Evolutionary conservation across 1,139 yeast species (phyloP).

Genomic region (Trichomonascaceae sp.): DNA sequence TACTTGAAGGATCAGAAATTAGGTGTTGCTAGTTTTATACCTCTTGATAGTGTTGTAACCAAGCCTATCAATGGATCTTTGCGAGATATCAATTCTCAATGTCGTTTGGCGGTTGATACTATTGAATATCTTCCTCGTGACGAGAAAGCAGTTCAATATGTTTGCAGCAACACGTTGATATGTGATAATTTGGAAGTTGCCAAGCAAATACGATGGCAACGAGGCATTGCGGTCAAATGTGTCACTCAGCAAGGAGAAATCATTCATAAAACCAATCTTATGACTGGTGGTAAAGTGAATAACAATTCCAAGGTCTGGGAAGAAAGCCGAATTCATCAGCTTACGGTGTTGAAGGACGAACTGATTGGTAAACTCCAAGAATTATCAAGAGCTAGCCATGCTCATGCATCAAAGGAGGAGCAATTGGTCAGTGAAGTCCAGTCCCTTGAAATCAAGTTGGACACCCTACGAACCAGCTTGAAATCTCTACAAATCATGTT

Average conservation of each 20-base stretch:
- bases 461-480: constrained; percentile 47
- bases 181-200: constrained; percentile 70
- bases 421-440: constrained; percentile 50
- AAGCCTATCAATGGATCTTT: constrained; percentile 50
- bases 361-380: constrained; percentile 48
- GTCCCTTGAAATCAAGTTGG: constrained; percentile 49
- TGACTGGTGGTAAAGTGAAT: constrained; percentile 76
- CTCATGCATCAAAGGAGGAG: constrained; percentile 50
- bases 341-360: constrained; percentile 57
- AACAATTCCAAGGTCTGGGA: constrained; percentile 55
- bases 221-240: constrained; percentile 54
- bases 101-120: constrained; percentile 60
- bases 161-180: constrained; percentile 75
- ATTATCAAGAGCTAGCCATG: constrained; percentile 45
- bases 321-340: constrained; percentile 53
- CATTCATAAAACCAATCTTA: constrained; percentile 77
- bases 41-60: constrained; percentile 72
- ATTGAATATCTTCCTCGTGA: constrained; percentile 58
- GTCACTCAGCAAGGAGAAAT: constrained; percentile 82
- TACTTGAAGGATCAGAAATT: constrained; percentile 79
- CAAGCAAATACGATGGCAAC: constrained; percentile 64
- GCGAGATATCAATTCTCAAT: constrained; percentile 50
- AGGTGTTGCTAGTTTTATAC: constrained; percentile 84
- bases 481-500: constrained; percentile 54
- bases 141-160: constrained; percentile 75